phyloP scores from a whole-genome alignment of 257 asterid species.

The Galeopsis tetrahit region DNA sequence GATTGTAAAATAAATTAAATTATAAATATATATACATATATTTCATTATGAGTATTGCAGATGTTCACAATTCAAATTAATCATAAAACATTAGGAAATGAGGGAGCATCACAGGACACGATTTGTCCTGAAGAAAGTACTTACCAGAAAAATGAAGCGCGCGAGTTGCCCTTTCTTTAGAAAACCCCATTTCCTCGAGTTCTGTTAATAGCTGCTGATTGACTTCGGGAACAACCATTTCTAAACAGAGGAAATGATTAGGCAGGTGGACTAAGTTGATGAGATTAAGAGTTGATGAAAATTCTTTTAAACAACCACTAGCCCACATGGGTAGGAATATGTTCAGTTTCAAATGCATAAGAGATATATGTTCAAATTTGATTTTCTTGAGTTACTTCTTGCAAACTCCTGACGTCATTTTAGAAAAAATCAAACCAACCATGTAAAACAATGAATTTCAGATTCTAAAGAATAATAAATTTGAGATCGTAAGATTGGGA shows the following conservation, averaged over 20 bases:
- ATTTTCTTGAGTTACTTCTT: not conserved
- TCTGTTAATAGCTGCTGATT: conserved; percentile 69
- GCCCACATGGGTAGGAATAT: conserved; percentile 1
- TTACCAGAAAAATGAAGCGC: conserved; percentile 92
- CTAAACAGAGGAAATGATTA: conserved; percentile 47
- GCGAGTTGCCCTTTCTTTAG: conserved; percentile 84
- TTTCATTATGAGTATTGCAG: not conserved
- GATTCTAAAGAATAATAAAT: conserved; percentile 14
- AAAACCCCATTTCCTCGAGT: conserved; percentile 89
- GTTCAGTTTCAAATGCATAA: conserved; percentile 1
- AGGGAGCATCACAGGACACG: not conserved
- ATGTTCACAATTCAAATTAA: not conserved
- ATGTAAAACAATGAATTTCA: not conserved
- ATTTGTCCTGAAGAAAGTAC: conserved; percentile 24
- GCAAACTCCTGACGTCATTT: not conserved
- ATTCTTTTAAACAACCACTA: conserved; percentile 26
- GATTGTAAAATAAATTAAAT: no score
- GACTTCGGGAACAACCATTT: conserved; percentile 95
- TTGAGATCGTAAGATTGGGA: not conserved
- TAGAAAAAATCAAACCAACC: not conserved
- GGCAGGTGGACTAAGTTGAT: conserved; percentile 28
- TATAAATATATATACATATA: no score
- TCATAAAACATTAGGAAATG: conserved; percentile 16
- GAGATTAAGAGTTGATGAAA: not conserved
- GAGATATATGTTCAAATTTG: not conserved